A percentile compares a stretch with the other conserved stretches of the same genome.
Evolutionary conservation across 352 stramenopile genomes (phyloP).

Genomic region (Elongisporangium prolatum): DNA sequence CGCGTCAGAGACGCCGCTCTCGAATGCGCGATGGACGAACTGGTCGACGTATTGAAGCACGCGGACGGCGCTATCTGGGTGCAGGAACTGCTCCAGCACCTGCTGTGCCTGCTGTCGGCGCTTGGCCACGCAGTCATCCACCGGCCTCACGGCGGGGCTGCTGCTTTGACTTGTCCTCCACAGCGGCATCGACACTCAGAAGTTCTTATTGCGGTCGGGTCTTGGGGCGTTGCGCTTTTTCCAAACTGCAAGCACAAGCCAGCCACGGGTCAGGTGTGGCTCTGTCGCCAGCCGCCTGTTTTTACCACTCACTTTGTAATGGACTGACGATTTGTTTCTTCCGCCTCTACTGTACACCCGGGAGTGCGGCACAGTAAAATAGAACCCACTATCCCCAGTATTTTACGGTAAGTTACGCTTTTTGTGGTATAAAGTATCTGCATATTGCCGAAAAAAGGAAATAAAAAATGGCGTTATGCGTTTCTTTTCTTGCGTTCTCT

Average conservation of each 20-base stretch:
- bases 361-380: not conserved
- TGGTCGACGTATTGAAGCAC: conserved; percentile 1
- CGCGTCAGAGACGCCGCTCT: conserved; percentile 5
- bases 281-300: not conserved
- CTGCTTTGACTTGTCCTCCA: not conserved
- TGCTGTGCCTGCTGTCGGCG: conserved; percentile 2
- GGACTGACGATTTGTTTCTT: not conserved
- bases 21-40: conserved; percentile 4
- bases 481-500: not conserved
- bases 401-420: not conserved
- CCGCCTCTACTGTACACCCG: not conserved
- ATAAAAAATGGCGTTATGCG: not conserved
- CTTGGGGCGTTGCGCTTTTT: not conserved
- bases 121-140: not conserved
- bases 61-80: not conserved
- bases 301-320: not conserved
- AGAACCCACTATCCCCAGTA: not conserved
- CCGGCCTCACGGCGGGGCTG: not conserved
- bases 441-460: not conserved
- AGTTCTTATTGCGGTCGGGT: not conserved
- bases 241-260: not conserved
- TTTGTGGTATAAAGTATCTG: not conserved
- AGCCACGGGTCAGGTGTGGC: not conserved
- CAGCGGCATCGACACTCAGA: not conserved
- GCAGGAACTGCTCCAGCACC: not conserved